Base-by-base conservation (phyloP, 169 alveolate species). In the Cardiosporidium cionae region DNA sequence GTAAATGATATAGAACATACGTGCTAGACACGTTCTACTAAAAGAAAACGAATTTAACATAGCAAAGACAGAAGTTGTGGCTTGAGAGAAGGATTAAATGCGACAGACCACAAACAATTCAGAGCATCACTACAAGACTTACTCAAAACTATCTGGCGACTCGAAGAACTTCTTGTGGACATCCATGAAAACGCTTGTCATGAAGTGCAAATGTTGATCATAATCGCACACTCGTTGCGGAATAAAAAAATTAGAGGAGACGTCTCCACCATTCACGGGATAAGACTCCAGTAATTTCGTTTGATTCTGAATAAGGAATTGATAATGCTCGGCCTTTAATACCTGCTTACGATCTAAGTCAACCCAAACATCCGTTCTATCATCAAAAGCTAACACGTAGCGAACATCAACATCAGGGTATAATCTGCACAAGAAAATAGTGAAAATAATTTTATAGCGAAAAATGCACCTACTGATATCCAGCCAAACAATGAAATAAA, bases 361-460 rank as follows among this genome's bases (percentile, higher is more conserved):
- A 4, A 86, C 84, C 96, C 96, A 92, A 5, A 92, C 94, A 73
- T 92, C 95, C 29, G 88, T 79, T n/a, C 96, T 80, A 65, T 92
- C 96, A 70, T 92, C 96, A 66, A 92, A 89, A 16, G 94, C 91
- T 16, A 92, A 90, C 29, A 92, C 88, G 74, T 87, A 91, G 44
- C 93, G 86, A 31, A 88, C 64, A 53, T 90, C 91, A 52, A 92
- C 73, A 68, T 87, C 89, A 22, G 92, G 91, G 70, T 91, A 92
- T 32, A 92, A 78, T n/a, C 58, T 44, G 16, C 27, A 44, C n/a
- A n/a, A n/a, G n/a, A n/a, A n/a, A n/a, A n/a, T n/a, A n/a, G n/a
- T n/a, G n/a, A n/a, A n/a, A n/a, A n/a, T n/a, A n/a, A n/a, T n/a
- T n/a, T n/a, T n/a, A n/a, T n/a, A n/a, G n/a, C n/a, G n/a, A n/a